These are phyloP conservation scores for Komagataella ulmi DNA, from an alignment of 805 yeast genomes.

Conservation along the genomic window DNA sequence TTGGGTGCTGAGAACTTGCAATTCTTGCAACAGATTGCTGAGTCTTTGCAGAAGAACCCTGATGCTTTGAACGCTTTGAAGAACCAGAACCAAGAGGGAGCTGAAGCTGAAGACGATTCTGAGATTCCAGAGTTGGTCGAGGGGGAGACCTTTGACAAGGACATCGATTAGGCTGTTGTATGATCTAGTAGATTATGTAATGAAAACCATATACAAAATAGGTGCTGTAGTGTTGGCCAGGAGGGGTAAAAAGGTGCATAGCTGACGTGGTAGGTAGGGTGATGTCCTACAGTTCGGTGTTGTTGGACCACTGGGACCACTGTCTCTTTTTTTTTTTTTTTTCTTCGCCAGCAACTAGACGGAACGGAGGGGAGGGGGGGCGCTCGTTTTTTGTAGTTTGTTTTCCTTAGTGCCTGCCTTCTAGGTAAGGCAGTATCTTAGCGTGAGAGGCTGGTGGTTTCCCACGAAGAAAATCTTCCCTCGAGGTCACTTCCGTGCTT, in stretches of 20 bases:
- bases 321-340: too few species aligned
- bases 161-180: constrained; percentile 12
- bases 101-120: constrained; percentile 35
- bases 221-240: neutral
- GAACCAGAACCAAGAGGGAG: constrained; percentile 10
- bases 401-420: neutral
- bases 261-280: too few species aligned
- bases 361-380: too few species aligned
- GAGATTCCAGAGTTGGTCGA: constrained; percentile 74
- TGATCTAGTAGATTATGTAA: neutral
- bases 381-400: too few species aligned
- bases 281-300: too few species aligned
- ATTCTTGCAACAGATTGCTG: constrained; percentile 80
- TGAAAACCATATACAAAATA: neutral
- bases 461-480: neutral
- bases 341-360: too few species aligned
- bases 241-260: neutral
- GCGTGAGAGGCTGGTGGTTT: too few species aligned
- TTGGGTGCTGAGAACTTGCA: constrained; percentile 92
- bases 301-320: too few species aligned
- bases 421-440: neutral
- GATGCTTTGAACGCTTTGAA: constrained; percentile 20
- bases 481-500: neutral
- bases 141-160: constrained; percentile 76
- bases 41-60: constrained; percentile 60